Percentiles rank a stretch among this genome's conserved stretches.
phyloP scores from a whole-genome alignment of 1,284 basidiomycete genomes.

The Cutaneotrichosporon spelunceum region DNA sequence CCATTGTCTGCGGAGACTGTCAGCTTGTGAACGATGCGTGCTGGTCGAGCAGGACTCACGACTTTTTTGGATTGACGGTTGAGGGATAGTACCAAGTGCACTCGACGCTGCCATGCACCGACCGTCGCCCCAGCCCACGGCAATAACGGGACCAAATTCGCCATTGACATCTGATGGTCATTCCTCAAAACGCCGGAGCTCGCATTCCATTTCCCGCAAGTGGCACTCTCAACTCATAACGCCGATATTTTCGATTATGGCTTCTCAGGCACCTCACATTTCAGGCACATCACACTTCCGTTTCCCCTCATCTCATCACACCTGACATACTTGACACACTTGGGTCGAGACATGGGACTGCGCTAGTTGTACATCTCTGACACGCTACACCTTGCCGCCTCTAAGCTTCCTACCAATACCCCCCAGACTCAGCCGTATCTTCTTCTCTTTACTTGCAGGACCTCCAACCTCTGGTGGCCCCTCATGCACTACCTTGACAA shows the following conservation, averaged over 20 bases:
- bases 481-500: constrained; percentile 5
- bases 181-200: neutral
- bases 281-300: neutral
- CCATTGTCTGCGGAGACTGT: constrained; percentile 34
- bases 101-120: neutral
- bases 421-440: constrained; percentile 36
- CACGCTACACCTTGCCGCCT: constrained; percentile 13
- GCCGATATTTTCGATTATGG: constrained; percentile 8
- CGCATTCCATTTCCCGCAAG: neutral
- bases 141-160: constrained; percentile 1
- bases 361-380: neutral
- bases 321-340: neutral
- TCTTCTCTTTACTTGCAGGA: constrained; percentile 31
- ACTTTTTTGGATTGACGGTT: constrained; percentile 34
- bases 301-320: neutral
- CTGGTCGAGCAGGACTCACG: constrained; percentile 23
- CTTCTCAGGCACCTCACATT: too few species aligned
- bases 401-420: constrained; percentile 28
- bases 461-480: neutral
- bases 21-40: constrained; percentile 14
- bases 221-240: neutral
- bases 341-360: neutral
- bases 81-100: constrained; percentile 21
- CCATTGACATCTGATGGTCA: neutral
- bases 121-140: neutral